Evolutionary conservation across 371 early-diverging fungal species (phyloP).

Genomic region (Neoconidiobolus thromboides): DNA sequence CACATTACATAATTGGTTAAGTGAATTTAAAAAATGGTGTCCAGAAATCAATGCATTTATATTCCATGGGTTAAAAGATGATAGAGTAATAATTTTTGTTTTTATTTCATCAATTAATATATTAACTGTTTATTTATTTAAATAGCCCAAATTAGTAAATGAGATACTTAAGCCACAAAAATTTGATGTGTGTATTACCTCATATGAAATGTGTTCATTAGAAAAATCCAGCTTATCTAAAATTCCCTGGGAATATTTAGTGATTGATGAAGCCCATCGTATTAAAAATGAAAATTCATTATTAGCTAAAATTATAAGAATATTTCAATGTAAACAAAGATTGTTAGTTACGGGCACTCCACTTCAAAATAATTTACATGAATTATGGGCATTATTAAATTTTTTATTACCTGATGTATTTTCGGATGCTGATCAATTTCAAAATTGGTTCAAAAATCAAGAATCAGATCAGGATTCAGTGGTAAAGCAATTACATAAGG

Average conservation of each 20-base stretch:
- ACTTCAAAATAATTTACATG: conserved; percentile 96
- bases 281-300: conserved; percentile 98
- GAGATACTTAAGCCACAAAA: conserved; percentile 32
- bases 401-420: conserved; percentile 95
- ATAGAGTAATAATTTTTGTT: conserved; percentile 25
- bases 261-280: conserved; percentile 99
- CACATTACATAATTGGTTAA: conserved; percentile 95
- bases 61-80: background rate
- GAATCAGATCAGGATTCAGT: background rate
- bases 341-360: conserved; percentile 98
- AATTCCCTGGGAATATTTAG: conserved; percentile 82
- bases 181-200: conserved; percentile 93
- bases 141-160: conserved; percentile 7
- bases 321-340: conserved; percentile 72
- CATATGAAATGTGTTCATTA: conserved; percentile 92
- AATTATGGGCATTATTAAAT: conserved; percentile 98
- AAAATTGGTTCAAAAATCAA: conserved; percentile 53
- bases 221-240: conserved; percentile 75
- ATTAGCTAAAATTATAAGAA: conserved; percentile 80
- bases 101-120: no score
- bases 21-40: conserved; percentile 85
- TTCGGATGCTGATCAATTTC: conserved; percentile 79
- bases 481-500: background rate
- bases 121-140: background rate
- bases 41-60: conserved; percentile 41